Conservation (phyloP, 345 rosid genomes). For the Conringia planisiliqua region DNA sequence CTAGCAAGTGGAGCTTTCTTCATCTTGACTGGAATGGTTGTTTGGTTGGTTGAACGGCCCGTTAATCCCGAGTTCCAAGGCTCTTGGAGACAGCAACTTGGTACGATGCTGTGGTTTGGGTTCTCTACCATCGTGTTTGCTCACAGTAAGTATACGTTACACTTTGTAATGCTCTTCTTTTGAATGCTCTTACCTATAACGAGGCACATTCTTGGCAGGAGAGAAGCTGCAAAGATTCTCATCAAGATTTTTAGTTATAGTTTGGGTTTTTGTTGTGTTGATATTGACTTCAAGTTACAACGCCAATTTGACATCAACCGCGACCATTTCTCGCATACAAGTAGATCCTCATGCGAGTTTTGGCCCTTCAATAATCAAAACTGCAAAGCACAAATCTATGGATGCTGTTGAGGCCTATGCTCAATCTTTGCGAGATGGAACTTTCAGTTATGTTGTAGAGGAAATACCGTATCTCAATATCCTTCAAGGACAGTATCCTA, state of each 20-base stretch:
- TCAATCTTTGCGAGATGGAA: slow-evolving; percentile 6
- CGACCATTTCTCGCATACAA: slow-evolving; percentile 17
- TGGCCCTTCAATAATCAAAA: background rate
- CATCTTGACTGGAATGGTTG: slow-evolving; percentile 11
- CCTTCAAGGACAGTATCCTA: slow-evolving; percentile 1
- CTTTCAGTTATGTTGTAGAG: background rate
- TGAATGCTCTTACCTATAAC: background rate
- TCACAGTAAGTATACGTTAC: slow-evolving; percentile 12
- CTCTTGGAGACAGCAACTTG: slow-evolving; percentile 24
- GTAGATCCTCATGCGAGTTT: background rate
- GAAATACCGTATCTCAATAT: slow-evolving; percentile 18
- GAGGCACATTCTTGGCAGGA: slow-evolving; percentile 8
- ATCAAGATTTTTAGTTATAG: slow-evolving; percentile 22
- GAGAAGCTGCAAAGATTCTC: slow-evolving; percentile 25
- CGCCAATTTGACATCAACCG: slow-evolving; percentile 23
- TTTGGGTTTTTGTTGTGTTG: slow-evolving; percentile 25
- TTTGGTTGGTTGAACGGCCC: slow-evolving; percentile 26
- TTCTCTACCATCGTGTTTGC: slow-evolving; percentile 33
- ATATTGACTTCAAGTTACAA: slow-evolving; percentile 28
- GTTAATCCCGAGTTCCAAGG: slow-evolving; percentile 23
- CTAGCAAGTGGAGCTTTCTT: slow-evolving; percentile 29
- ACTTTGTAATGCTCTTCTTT: background rate
- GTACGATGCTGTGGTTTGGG: slow-evolving; percentile 31
- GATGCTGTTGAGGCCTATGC: background rate
- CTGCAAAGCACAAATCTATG: background rate